Evolutionary conservation across 2,329 filamentous ascomycete genomes (phyloP), one percentile per base, ranked within the genome.

Genomic region (Colletotrichum musicola): DNA sequence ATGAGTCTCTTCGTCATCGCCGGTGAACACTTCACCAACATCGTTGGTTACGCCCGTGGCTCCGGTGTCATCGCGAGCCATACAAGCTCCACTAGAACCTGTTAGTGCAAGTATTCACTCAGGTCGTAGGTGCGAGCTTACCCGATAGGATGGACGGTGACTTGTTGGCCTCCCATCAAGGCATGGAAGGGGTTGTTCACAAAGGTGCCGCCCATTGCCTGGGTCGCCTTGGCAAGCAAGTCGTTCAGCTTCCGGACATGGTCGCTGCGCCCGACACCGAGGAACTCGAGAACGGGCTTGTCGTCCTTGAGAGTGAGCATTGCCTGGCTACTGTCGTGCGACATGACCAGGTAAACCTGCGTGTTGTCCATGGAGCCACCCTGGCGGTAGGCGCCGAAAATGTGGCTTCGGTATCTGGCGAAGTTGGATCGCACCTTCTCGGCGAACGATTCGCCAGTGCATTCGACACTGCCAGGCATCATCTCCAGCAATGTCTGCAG

Each of bases 101-200:
- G 64, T 75, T 69, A 76, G 4, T 4, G 12, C 67, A 14, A 6
- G 22, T 5, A 27, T 49, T 14, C 6, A 49, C 14, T 18, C 47
- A 56, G 16, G 20, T 25, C 76, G 30, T 9, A 10, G 30, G 30
- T 35, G 30, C 10, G 30, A 35, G 30, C 81, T 75, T 80, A 86
- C 81, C 88, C 89, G 55, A 92, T 87, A 6, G 89, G 88, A 77
- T 92, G 90, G 13, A 92, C 90, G 0, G 89, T 91, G 22, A 92
- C 84, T 74, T 88, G 81, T 69, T 89, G 85, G 61, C 87, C 79
- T 12, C 84, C 84, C 73, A 90, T 79, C 14, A 86, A 77, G n/a
- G 84, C 81, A 71, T 85, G 86, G 69, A 87, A 89, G 1, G 89
- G 89, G 67, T 85, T 89, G 59, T 86, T 81, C 6, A 90, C 82